phyloP scores from a whole-genome alignment of 2,329 filamentous ascomycete species.

The Fusarium oxysporum region DNA sequence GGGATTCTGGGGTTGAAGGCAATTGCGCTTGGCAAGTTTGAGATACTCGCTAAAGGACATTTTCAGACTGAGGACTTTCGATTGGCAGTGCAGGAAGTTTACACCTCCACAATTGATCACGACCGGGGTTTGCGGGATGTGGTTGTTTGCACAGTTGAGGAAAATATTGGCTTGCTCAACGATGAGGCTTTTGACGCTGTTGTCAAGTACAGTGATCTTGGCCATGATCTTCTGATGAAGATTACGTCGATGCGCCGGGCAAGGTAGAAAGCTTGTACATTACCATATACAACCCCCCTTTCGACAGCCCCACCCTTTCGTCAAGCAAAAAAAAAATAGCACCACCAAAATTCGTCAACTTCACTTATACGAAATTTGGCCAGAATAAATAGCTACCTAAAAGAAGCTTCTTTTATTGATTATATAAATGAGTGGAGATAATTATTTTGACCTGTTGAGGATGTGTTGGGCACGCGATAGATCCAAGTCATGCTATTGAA shows the following conservation, averaged over 20 bases:
- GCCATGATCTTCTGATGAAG: background rate
- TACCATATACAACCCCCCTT: too few relatives aligned
- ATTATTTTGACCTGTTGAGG: too few relatives aligned
- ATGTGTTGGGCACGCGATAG: too few relatives aligned
- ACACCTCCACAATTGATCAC: background rate
- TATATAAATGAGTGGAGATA: too few relatives aligned
- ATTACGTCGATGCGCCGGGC: background rate
- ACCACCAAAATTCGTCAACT: too few relatives aligned
- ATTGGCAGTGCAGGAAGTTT: background rate
- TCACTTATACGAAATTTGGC: too few relatives aligned
- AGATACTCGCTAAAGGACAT: background rate
- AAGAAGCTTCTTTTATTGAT: too few relatives aligned
- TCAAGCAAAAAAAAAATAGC: too few relatives aligned
- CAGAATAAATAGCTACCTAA: too few relatives aligned
- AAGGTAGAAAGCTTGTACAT: background rate
- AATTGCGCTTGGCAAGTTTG: background rate
- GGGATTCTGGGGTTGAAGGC: background rate
- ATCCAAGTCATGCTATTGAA: too few relatives aligned
- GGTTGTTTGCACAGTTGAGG: background rate
- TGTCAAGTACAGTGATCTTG: background rate
- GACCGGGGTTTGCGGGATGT: conserved; percentile 3
- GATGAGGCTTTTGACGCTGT: fast-evolving
- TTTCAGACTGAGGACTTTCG: background rate
- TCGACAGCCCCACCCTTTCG: too few relatives aligned
- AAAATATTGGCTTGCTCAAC: fast-evolving